Conservation (phyloP, 352 stramenopile species). For the Phytophthora citrophthora region DNA sequence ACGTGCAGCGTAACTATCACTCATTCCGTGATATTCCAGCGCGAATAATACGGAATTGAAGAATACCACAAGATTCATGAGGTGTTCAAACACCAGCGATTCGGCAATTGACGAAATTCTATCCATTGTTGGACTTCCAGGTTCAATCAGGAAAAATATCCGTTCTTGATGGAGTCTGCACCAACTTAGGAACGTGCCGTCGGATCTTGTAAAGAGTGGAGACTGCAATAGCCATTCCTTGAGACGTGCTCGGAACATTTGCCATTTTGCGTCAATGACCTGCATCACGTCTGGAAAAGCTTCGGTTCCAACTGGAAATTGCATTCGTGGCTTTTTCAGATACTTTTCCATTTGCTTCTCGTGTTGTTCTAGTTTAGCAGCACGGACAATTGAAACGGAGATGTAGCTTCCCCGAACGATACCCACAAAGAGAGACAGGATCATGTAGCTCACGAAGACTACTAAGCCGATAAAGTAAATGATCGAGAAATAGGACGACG, state of each 20-base stretch:
- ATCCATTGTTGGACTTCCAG: constrained; percentile 56
- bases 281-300: constrained; percentile 68
- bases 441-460: constrained; percentile 89
- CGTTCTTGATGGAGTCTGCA: constrained; percentile 66
- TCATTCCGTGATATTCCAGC: constrained; percentile 83
- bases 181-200: constrained; percentile 65
- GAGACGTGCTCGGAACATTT: constrained; percentile 16
- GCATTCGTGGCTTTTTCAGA: constrained; percentile 51
- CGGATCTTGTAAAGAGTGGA: constrained; percentile 55
- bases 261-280: constrained; percentile 48
- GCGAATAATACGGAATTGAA: constrained; percentile 78
- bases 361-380: constrained; percentile 35
- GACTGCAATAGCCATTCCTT: constrained; percentile 48
- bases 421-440: constrained; percentile 80
- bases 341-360: constrained; percentile 45
- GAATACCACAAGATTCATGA: constrained; percentile 82
- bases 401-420: constrained; percentile 87
- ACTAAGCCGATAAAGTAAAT: constrained; percentile 84
- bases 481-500: constrained; percentile 76
- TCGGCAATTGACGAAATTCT: constrained; percentile 56
- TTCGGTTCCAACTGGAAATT: constrained; percentile 65
- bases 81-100: constrained; percentile 70
- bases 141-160: constrained; percentile 69
- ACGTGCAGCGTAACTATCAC: constrained; percentile 51
- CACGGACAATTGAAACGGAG: constrained; percentile 58